Percentiles rank a stretch among this genome's conserved stretches.
Conservation (phyloP, 768 basidiomycete species). For the Leccinum longicurvipes region DNA sequence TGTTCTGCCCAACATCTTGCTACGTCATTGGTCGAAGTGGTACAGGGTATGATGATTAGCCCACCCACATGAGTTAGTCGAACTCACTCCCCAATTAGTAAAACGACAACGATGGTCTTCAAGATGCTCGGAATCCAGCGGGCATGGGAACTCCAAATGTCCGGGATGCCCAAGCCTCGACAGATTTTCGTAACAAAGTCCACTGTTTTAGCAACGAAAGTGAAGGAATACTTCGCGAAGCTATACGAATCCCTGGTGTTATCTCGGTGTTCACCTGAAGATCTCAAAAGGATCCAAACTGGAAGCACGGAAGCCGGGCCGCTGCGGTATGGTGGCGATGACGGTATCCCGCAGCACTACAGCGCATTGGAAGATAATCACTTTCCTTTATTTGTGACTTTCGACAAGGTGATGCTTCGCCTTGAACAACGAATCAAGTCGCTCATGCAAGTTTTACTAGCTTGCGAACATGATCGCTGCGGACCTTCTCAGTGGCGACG, state of each 20-base stretch:
- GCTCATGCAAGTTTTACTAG: slow-evolving; percentile 2
- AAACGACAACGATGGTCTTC: slow-evolving; percentile 75
- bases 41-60: slow-evolving; percentile 50
- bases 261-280: slow-evolving; percentile 34
- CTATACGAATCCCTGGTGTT: slow-evolving; percentile 44
- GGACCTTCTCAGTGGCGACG: slow-evolving; percentile 15
- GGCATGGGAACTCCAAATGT: slow-evolving; percentile 39
- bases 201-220: slow-evolving; percentile 57
- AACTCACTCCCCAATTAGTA: slow-evolving; percentile 35
- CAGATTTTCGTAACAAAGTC: slow-evolving; percentile 77
- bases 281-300: slow-evolving; percentile 34
- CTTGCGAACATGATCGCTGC: slow-evolving; percentile 26
- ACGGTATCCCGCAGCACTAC: slow-evolving; percentile 41
- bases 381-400: slow-evolving; percentile 70
- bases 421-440: neutral
- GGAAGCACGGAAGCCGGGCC: slow-evolving; percentile 25
- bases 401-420: slow-evolving; percentile 46
- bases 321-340: slow-evolving; percentile 32
- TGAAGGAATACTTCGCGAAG: slow-evolving; percentile 60
- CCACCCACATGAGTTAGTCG: neutral
- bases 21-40: slow-evolving; percentile 71
- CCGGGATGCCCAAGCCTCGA: slow-evolving; percentile 44
- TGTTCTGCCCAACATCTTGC: too few relatives aligned
- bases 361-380: slow-evolving; percentile 55
- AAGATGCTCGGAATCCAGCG: slow-evolving; percentile 69